These are phyloP conservation scores for Neofusicoccum cordaticola DNA, from an alignment of 2,329 filamentous ascomycete genomes.

Conservation along the genomic window DNA sequence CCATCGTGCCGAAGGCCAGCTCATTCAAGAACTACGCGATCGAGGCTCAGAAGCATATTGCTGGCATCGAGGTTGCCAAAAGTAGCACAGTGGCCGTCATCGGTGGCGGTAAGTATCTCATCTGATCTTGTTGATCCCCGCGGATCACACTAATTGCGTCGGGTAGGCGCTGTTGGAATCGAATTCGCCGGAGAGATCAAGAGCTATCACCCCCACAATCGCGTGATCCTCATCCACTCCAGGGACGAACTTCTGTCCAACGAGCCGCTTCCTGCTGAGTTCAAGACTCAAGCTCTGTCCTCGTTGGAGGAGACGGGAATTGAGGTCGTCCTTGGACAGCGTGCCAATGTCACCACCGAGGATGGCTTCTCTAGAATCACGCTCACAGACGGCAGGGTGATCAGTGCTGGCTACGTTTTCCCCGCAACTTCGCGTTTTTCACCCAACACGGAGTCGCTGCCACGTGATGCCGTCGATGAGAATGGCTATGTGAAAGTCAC, in stretches of 20 bases:
- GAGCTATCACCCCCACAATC: slow-evolving; percentile 59
- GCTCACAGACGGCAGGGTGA: slow-evolving; percentile 41
- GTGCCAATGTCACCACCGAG: slow-evolving; percentile 42
- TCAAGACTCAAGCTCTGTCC: slow-evolving; percentile 61
- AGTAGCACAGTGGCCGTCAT: slow-evolving; percentile 63
- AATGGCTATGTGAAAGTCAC: slow-evolving; percentile 66
- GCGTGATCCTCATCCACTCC: slow-evolving; percentile 74
- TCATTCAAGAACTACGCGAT: slow-evolving; percentile 61
- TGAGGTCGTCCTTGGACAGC: slow-evolving; percentile 60
- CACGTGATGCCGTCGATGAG: slow-evolving; percentile 55
- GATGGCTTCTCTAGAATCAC: slow-evolving; percentile 45
- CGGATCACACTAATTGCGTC: not conserved
- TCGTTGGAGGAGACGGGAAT: slow-evolving; percentile 63
- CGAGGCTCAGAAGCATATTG: slow-evolving; percentile 61
- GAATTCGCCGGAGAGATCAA: slow-evolving; percentile 82
- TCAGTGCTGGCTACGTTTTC: slow-evolving; percentile 64
- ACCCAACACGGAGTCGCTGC: slow-evolving; percentile 64
- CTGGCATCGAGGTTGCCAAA: not conserved
- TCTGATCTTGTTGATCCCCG: slow-evolving; percentile 5
- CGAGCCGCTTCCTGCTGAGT: slow-evolving; percentile 68
- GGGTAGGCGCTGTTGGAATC: slow-evolving; percentile 68
- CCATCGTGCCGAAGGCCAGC: slow-evolving; percentile 67
- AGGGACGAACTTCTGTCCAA: slow-evolving; percentile 67
- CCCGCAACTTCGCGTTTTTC: slow-evolving; percentile 64
- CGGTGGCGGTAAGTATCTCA: slow-evolving; percentile 56